Percentiles rank a stretch among this genome's conserved stretches.
These are phyloP conservation scores for Botrytis tulipae DNA, from an alignment of 2,329 filamentous ascomycete genomes.

Conservation along the genomic window DNA sequence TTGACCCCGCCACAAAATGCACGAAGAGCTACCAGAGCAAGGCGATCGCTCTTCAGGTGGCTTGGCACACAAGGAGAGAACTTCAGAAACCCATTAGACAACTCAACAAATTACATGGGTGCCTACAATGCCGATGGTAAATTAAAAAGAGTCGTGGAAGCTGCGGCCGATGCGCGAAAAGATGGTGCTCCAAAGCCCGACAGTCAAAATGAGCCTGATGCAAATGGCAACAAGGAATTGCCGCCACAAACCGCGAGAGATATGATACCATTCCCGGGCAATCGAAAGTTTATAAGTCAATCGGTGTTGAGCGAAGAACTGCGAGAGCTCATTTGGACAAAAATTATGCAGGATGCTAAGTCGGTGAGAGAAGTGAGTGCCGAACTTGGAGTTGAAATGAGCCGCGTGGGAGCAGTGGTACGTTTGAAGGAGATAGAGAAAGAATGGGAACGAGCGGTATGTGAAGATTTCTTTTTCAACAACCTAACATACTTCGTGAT, in stretches of 20 bases:
- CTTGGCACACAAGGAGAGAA: slow-evolving; percentile 32
- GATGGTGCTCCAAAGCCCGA: slow-evolving; percentile 8
- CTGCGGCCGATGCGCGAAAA: slow-evolving; percentile 3
- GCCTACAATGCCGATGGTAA: slow-evolving; percentile 36
- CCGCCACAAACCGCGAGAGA: slow-evolving; percentile 30
- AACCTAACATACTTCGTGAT: slow-evolving; percentile 49
- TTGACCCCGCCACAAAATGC: slow-evolving; percentile 31
- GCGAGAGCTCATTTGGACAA: slow-evolving; percentile 60
- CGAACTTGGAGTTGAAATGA: slow-evolving; percentile 63
- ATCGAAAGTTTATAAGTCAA: slow-evolving; percentile 58
- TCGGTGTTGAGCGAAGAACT: slow-evolving; percentile 63
- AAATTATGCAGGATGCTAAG: slow-evolving; percentile 53
- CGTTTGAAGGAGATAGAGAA: slow-evolving; percentile 68
- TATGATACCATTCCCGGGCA: slow-evolving; percentile 58
- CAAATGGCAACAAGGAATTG: slow-evolving; percentile 23
- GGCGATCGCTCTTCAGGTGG: slow-evolving; percentile 36
- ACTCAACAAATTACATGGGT: slow-evolving; percentile 38
- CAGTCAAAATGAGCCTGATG: slow-evolving; percentile 10
- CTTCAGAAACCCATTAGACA: slow-evolving; percentile 33
- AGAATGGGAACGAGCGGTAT: slow-evolving; percentile 63
- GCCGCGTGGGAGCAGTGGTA: slow-evolving; percentile 67
- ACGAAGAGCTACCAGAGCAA: slow-evolving; percentile 33
- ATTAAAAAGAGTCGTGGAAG: slow-evolving; percentile 32
- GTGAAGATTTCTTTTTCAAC: slow-evolving; percentile 38
- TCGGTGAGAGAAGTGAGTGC: slow-evolving; percentile 63